Percentiles rank a stretch among this genome's conserved stretches.
phyloP scores from a whole-genome alignment of 345 rosid genomes.

The Salix arbutifolia region DNA sequence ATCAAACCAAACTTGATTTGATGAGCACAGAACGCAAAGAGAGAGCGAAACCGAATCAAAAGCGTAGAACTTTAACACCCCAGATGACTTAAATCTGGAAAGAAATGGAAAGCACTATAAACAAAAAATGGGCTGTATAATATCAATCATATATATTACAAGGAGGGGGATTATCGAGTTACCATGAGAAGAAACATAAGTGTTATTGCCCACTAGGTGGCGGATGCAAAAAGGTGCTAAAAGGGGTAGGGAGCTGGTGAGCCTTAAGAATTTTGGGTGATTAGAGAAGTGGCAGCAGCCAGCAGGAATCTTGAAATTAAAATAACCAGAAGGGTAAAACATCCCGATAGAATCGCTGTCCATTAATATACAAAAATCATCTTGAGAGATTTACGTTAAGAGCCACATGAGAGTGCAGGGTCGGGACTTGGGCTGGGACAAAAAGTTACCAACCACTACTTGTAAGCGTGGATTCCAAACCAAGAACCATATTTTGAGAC shows the following conservation, averaged over 20 bases:
- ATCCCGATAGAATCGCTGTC: not conserved
- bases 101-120: not conserved
- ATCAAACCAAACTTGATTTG: not conserved
- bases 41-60: not conserved
- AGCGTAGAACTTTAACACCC: not conserved
- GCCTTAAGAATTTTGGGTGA: not conserved
- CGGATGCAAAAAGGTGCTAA: not conserved
- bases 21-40: not conserved
- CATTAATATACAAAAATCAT: not conserved
- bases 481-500: not conserved
- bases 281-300: not conserved
- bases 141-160: not conserved
- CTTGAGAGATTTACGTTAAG: not conserved
- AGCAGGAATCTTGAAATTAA: slow-evolving; percentile 1
- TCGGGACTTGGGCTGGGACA: not conserved
- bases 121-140: not conserved
- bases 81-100: slow-evolving; percentile 14
- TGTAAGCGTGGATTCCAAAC: not conserved
- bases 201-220: not conserved
- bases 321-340: not conserved
- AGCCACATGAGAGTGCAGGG: not conserved
- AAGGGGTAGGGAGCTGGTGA: not conserved
- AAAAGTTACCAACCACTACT: not conserved
- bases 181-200: not conserved
- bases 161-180: not conserved